Evolutionary conservation across 1,139 yeast species (phyloP), one percentile per base, ranked within the genome.

Genomic region (Candida sanyaensis): DNA sequence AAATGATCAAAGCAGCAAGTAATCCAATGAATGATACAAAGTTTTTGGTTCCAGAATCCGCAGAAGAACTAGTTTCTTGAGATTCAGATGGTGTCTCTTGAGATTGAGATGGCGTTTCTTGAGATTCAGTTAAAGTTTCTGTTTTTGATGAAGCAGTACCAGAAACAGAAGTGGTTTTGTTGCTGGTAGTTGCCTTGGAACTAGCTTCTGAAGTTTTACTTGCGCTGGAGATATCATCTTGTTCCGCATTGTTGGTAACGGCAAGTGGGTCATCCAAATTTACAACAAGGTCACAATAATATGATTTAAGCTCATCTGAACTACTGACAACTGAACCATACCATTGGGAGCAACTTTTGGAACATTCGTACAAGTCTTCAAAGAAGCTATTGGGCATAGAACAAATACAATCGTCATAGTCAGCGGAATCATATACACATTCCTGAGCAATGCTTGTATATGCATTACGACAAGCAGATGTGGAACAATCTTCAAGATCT

Each of bases 1-100:
- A 36, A 23, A 36, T 36, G 21, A 36, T n/a, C 39, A 36, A 36
- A n/a, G 39, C 39, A 36, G 39, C 39, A 24, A 36, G n/a, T 27
- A 36, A 36, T 36, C 39, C 39, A 23, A 36, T 10, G 12, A 36
- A 24, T 5, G 39, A 24, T 9, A 23, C 9, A 2, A 36, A 17
- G 10, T 12, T 36, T 29, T 23, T 23, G 12, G 39, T 24, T 6
- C 39, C 39, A 24, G 39, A 5, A 13, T 36, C 39, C 2, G 37
- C 37, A 4, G 37, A 17, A 17, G 37, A 34, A 10, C 36, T 32
- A 2, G 21, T 32, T 32, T 6, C 10, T 6, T 13, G 9, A 12
- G 34, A 4, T 12, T 32, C 17, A 12, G 34, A 12, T n/a, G 34
- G 9, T n/a, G 33, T 17, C 4, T 26, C 28, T 26, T 26, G 2